Conservation (phyloP, 2,329 filamentous ascomycete genomes). For the Emericellopsis atlantica region DNA sequence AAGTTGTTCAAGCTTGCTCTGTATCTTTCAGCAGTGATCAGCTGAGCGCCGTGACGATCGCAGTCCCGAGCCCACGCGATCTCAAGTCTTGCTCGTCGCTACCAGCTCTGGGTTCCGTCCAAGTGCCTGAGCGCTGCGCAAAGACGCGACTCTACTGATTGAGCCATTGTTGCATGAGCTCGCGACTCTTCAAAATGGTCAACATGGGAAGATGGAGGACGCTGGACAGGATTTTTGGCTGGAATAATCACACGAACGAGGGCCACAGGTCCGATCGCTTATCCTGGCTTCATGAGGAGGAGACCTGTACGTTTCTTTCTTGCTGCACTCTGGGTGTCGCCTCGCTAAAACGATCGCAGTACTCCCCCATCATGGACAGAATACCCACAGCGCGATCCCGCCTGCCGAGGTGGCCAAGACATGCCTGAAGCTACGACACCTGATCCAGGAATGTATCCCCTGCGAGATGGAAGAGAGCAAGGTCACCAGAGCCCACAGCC, state of each 20-base stretch:
- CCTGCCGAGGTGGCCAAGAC: constrained; percentile 77
- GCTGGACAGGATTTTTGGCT: too few relatives aligned
- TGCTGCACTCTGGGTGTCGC: background rate
- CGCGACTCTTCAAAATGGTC: too few relatives aligned
- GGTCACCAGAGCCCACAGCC: constrained; percentile 71
- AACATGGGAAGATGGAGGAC: too few relatives aligned
- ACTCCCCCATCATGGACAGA: constrained; percentile 48
- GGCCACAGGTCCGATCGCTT: constrained; percentile 10
- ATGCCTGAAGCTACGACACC: constrained; percentile 78
- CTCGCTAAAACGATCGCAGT: constrained; percentile 28
- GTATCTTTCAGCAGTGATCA: too few relatives aligned
- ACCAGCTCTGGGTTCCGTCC: too few relatives aligned
- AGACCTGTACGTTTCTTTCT: constrained; percentile 25
- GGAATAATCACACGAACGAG: background rate
- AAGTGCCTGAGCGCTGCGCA: too few relatives aligned
- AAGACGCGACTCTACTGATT: too few relatives aligned
- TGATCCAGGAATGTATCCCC: constrained; percentile 79
- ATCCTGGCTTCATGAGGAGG: constrained; percentile 28
- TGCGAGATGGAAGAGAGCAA: constrained; percentile 73
- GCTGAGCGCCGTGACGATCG: too few relatives aligned
- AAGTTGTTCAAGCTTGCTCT: too few relatives aligned
- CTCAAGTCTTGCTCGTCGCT: too few relatives aligned
- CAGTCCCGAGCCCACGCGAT: too few relatives aligned
- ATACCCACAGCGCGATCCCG: constrained; percentile 54
- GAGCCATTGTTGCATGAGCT: too few relatives aligned